phyloP scores from a whole-genome alignment of 495 filamentous ascomycete genomes.

The Podospora sp. region DNA sequence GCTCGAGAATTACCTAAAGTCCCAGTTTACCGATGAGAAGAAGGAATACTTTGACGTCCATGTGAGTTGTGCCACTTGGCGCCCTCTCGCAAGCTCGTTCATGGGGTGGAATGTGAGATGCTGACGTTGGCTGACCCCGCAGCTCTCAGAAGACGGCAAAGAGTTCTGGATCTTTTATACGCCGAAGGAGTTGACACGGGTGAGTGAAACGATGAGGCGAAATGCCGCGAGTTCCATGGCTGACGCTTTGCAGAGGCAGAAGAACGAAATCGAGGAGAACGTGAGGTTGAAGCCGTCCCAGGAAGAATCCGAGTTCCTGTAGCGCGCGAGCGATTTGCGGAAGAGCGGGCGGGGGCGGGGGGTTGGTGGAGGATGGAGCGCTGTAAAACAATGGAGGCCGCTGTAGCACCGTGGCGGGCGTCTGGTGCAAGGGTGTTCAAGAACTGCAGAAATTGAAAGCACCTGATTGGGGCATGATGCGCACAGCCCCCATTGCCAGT shows the following conservation, averaged over 20 bases:
- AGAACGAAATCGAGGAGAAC: background rate
- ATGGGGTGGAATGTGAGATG: background rate
- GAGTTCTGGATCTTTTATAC: conserved; percentile 8
- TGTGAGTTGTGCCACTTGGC: background rate
- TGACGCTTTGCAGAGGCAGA: background rate
- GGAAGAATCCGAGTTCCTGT: background rate
- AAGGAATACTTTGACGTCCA: background rate
- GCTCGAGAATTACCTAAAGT: background rate
- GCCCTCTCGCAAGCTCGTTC: background rate
- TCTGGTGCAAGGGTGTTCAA: background rate
- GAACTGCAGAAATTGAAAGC: conserved; percentile 2
- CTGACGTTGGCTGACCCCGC: background rate
- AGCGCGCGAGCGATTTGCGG: background rate
- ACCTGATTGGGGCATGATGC: background rate
- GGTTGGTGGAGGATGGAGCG: background rate
- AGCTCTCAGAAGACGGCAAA: conserved; percentile 10
- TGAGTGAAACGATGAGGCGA: background rate
- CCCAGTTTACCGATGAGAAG: background rate
- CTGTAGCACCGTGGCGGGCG: background rate
- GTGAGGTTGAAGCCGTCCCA: background rate
- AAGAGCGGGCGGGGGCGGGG: background rate
- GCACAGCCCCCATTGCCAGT: background rate
- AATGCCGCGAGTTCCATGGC: background rate
- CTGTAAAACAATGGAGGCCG: background rate
- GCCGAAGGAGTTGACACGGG: conserved; percentile 1